Percentiles rank a stretch among this genome's conserved stretches.
phyloP scores from a whole-genome alignment of 441 rosid species.

The Pelargonium citronellum region DNA sequence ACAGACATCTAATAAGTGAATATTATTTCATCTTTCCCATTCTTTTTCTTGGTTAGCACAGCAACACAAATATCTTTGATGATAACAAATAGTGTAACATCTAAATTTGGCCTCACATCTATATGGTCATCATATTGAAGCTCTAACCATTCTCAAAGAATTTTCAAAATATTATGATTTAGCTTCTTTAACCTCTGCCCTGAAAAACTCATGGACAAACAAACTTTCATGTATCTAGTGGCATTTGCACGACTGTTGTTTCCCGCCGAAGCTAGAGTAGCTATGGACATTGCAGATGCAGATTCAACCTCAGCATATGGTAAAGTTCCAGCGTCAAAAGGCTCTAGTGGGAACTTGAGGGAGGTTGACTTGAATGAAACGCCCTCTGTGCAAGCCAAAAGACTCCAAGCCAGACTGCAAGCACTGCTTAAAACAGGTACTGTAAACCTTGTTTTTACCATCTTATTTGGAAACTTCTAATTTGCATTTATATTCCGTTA shows the following conservation, averaged over 20 bases:
- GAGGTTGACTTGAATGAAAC: constrained; percentile 31
- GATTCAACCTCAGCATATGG: constrained; percentile 23
- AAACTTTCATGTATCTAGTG: constrained; percentile 19
- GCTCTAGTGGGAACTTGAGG: constrained; percentile 23
- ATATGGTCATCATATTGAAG: background rate
- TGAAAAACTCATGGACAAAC: constrained; percentile 6
- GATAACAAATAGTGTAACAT: background rate
- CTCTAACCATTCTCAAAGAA: too few relatives aligned
- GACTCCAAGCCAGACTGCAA: constrained; percentile 24
- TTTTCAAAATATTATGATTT: background rate
- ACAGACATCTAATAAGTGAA: background rate
- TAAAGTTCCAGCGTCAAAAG: constrained; percentile 22
- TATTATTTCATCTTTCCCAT: background rate
- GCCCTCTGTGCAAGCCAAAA: constrained; percentile 19
- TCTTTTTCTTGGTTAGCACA: too few relatives aligned
- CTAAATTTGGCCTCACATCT: background rate
- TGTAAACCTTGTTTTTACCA: background rate
- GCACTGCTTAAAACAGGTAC: constrained; percentile 30
- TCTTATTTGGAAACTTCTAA: background rate
- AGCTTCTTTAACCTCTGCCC: background rate
- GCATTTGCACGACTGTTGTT: constrained; percentile 33
- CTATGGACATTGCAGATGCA: constrained; percentile 34
- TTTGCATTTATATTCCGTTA: too few relatives aligned
- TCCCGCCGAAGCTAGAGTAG: constrained; percentile 34
- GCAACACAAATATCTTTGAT: background rate